These are phyloP conservation scores for Penicillium griseofulvum DNA, from an alignment of 2,329 filamentous ascomycete species.

Conservation along the genomic window DNA sequence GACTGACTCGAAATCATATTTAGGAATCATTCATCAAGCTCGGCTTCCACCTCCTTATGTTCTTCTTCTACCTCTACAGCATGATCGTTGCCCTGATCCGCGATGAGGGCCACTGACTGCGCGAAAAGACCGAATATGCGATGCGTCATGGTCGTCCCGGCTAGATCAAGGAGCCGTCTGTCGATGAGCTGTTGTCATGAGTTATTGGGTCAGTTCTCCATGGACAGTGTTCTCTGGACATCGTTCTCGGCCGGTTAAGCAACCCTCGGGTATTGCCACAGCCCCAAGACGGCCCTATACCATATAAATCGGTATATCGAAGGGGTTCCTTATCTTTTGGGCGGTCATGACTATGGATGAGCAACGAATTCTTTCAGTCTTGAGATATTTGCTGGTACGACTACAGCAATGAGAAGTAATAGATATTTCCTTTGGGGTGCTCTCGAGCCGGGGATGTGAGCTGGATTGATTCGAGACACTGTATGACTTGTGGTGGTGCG, in stretches of 20 bases:
- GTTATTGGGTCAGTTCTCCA: neutral
- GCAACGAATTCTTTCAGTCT: conserved; percentile 16
- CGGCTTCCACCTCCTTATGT: conserved; percentile 98
- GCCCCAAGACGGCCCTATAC: neutral
- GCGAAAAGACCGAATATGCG: conserved; percentile 36
- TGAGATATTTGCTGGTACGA: conserved; percentile 14
- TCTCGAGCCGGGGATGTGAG: conserved; percentile 12
- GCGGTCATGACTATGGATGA: conserved; percentile 11
- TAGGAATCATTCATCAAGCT: conserved; percentile 99
- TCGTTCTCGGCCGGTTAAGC: neutral
- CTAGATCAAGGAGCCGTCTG: conserved; percentile 13
- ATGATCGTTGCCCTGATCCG: conserved; percentile 96
- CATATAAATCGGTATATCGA: conserved; percentile 12
- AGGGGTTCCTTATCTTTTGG: conserved; percentile 1
- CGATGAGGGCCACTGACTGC: conserved; percentile 79
- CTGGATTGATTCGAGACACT: conserved; percentile 9
- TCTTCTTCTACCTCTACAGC: conserved; percentile 99
- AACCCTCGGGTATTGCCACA: conserved; percentile 1
- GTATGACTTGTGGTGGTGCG: conserved; percentile 12
- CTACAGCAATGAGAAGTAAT: conserved; percentile 14
- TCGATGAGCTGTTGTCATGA: conserved; percentile 4
- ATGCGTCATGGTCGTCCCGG: conserved; percentile 38
- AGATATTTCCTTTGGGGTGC: conserved; percentile 11
- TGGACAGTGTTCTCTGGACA: neutral
- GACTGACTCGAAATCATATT: conserved; percentile 7